These are phyloP conservation scores for Claviceps humidiphila DNA, from an alignment of 2,329 filamentous ascomycete species.

Conservation along the genomic window DNA sequence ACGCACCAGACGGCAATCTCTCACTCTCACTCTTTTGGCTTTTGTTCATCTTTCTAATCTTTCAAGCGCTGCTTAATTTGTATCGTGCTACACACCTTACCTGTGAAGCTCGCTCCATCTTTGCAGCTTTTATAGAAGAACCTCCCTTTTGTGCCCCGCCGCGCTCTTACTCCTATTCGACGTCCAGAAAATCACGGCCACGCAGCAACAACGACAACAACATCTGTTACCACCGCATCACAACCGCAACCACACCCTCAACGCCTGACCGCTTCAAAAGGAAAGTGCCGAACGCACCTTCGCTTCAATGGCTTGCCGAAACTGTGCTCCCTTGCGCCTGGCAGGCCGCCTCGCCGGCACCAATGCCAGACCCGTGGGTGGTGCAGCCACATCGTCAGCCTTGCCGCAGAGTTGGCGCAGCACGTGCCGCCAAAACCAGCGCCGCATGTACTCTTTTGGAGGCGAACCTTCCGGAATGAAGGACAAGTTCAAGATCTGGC, in stretches of 20 bases:
- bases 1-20: too few species aligned
- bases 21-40: too few species aligned
- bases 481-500: constrained; percentile 41
- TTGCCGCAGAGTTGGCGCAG: constrained; percentile 4
- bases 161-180: too few species aligned
- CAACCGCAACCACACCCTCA: not conserved
- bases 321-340: constrained; percentile 15
- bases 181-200: not conserved
- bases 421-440: constrained; percentile 12
- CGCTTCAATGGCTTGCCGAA: constrained; percentile 19
- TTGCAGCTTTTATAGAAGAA: too few species aligned
- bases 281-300: too few species aligned
- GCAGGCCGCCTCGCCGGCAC: constrained; percentile 10
- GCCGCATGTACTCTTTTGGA: constrained; percentile 26
- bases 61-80: too few species aligned
- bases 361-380: not conserved
- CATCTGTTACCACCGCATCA: not conserved
- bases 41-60: too few species aligned
- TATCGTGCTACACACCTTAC: too few species aligned
- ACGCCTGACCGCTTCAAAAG: too few species aligned
- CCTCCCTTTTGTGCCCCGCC: too few species aligned
- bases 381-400: constrained; percentile 9
- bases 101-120: too few species aligned
- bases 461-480: constrained; percentile 15
- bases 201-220: not conserved